Base-by-base conservation (phyloP, 2,329 filamentous ascomycete species). In the Beauveria sp. region DNA sequence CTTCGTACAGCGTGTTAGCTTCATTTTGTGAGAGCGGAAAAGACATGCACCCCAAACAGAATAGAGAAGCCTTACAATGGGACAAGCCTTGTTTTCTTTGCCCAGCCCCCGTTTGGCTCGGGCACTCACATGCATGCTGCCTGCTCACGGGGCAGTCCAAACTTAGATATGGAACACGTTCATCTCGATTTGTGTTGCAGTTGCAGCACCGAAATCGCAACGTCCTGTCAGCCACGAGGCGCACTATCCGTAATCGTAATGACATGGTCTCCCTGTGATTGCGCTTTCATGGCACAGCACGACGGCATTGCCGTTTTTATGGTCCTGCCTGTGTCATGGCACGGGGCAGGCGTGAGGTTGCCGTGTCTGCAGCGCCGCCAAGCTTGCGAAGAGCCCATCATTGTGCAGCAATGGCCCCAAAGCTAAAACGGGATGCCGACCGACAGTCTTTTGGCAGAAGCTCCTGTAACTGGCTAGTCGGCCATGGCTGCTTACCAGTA, bases 171-270 rank as follows among this genome's bases (percentile, higher is more conserved):
- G 43, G 46, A 22, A 51, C 34, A 48, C 22, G 55, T 58, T 58
- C 46, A 58, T 50, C 55, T 58, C 46, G 55, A 58, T 58, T 58
- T 43, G 55, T 50, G 46, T 51, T 58, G 52, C 52, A 54, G 34
- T 51, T 51, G 48, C 48, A 54, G 55, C 43, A 58, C 43, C 55
- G 44, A 57, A 57, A 41, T 51, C 46, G 55, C 46, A 58, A 57
- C 34, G 20, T 51, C 30, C 55, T 48, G 26, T 47, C 54, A 46
- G 54, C 53, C 34, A 37, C 46, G 54, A 46, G 41, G 54, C 54
- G 54, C 34, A 30, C 46, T 8, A 34, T 34, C 22, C 55, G 44
- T 50, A 48, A 43, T 40, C 54, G 54, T 56, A 47, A 47, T 16
- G 5, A 37, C 34, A 37, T 37, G 34, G 34, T 37, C 34, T 37